Conservation (phyloP, 208 protist genomes). For the Trichomonas tenax region DNA sequence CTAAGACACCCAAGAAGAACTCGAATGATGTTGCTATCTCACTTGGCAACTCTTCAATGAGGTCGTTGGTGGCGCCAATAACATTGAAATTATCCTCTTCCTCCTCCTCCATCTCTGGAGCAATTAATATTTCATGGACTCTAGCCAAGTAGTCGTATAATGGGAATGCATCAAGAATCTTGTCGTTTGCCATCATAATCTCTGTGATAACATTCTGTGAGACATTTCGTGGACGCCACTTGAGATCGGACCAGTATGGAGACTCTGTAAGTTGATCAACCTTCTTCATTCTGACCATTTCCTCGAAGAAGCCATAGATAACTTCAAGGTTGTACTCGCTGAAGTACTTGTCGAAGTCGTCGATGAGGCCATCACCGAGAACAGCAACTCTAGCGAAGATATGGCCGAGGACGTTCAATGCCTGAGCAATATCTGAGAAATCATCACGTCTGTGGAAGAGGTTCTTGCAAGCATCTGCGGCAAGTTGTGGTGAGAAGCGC, state of each 20-base stretch:
- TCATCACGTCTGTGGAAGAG: background rate
- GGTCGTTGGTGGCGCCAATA: background rate
- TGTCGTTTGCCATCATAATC: background rate
- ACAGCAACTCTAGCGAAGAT: background rate
- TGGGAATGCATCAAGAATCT: background rate
- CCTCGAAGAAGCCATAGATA: background rate
- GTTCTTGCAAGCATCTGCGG: background rate
- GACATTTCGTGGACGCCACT: background rate
- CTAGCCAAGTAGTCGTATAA: background rate
- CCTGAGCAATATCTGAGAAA: background rate
- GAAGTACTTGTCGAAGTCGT: background rate
- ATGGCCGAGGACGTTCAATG: background rate
- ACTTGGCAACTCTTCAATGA: background rate
- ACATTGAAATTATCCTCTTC: background rate
- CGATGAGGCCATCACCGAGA: background rate
- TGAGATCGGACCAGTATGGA: background rate
- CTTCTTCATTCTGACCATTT: background rate
- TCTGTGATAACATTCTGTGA: background rate
- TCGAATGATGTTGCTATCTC: background rate
- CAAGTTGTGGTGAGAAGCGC: background rate
- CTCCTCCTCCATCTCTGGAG: background rate
- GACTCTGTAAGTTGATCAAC: background rate
- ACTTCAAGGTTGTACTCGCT: background rate
- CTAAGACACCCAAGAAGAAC: background rate
- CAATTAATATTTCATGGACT: background rate